phyloP scores from a whole-genome alignment of 768 basidiomycete genomes.

The Nevesoporus exiguus region DNA sequence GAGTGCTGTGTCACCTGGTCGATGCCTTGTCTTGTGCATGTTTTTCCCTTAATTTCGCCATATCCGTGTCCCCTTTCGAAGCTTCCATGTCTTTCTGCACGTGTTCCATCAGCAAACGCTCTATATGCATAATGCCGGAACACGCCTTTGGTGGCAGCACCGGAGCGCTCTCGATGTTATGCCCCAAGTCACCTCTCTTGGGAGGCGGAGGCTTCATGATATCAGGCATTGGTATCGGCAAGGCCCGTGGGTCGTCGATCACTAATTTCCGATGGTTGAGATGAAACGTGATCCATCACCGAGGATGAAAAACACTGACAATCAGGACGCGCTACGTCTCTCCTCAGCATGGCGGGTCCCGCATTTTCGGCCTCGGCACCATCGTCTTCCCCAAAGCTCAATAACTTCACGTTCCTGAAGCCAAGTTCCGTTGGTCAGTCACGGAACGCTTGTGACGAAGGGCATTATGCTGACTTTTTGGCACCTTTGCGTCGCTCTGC shows the following conservation, averaged over 20 bases:
- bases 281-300: background rate
- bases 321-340: constrained; percentile 80
- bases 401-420: constrained; percentile 76
- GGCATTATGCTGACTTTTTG: constrained; percentile 66
- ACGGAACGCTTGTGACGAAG: background rate
- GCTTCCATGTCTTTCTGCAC: constrained; percentile 3
- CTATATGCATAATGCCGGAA: background rate
- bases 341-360: constrained; percentile 55
- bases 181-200: background rate
- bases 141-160: constrained; percentile 18
- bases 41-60: constrained; percentile 70
- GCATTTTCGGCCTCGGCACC: constrained; percentile 56
- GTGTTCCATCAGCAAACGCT: background rate
- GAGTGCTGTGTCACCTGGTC: constrained; percentile 42
- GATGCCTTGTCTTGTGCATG: constrained; percentile 70
- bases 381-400: constrained; percentile 83
- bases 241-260: constrained; percentile 14
- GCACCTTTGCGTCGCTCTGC: constrained; percentile 67
- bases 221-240: constrained; percentile 11
- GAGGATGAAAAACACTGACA: constrained; percentile 44
- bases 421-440: background rate
- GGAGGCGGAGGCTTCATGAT: constrained; percentile 1
- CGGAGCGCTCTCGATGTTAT: background rate
- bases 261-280: constrained; percentile 17
- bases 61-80: constrained; percentile 41